Evolutionary conservation across 352 stramenopile genomes (phyloP), one percentile per base, ranked within the genome.

Genomic region (Elongisporangium prolatum): DNA sequence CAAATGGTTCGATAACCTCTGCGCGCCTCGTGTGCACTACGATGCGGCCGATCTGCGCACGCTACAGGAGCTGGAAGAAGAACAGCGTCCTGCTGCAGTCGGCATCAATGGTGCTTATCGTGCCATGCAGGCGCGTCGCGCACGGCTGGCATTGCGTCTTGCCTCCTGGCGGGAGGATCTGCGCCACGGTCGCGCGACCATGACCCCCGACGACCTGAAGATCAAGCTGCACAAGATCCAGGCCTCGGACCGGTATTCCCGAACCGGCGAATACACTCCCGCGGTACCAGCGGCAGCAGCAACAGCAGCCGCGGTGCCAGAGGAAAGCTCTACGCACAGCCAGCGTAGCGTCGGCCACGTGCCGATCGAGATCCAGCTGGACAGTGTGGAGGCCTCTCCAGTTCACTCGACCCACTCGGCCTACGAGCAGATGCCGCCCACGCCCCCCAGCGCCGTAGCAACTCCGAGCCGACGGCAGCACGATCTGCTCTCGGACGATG

Each of bases 101-200:
- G 75, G 75, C 50, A 80, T 85, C 56, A 85, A 75, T 50, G 75
- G 75, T 48, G 72, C 75, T 44, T 85, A 85, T 53, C 75, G 75
- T 47, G 71, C 77, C 63, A 82, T 82, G 59, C 75, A 85, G 60
- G 65, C 72, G 40, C 65, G 75, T 5, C 72, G 68, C 44, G 75
- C 72, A 38, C 65, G 75, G 17, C 64, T 83, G 47, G 74, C 80
- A 40, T 58, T 90, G 54, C 75, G 72, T 4, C 61, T 90, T 14
- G 74, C 69, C 6, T 75, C 74, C 1, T 90, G 80, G 80, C 75
- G 79, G n/a, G 75, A 90, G 48, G 80, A 90, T 61, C 63, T 88
- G 28, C 78, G 34, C 34, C 34, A 44, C 10, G 34, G 34, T 44
- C 34, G 54, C 52, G 60, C 40, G 57, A 63, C 4, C 57, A 75